These are phyloP conservation scores for Coemansia sp. DNA, from an alignment of 192 early-diverging fungal genomes.

Conservation along the genomic window DNA sequence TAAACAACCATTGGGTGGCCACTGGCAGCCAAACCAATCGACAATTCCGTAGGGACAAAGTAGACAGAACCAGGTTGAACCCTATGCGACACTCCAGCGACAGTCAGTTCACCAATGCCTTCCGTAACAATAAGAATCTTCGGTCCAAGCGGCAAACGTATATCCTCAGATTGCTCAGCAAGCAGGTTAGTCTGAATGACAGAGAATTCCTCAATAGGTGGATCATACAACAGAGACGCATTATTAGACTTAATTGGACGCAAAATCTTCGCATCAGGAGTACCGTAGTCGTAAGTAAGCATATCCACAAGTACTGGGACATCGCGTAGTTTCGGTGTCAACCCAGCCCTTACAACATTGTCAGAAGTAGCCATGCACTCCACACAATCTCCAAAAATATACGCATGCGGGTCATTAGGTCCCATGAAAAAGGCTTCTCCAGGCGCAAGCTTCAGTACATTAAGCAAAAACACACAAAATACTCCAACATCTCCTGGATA, in stretches of 20 bases:
- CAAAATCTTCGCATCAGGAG: slow-evolving; percentile 80
- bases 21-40: not conserved
- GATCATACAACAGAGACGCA: slow-evolving; percentile 80
- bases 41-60: slow-evolving; percentile 67
- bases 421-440: slow-evolving; percentile 94
- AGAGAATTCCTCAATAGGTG: slow-evolving; percentile 94
- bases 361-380: slow-evolving; percentile 99
- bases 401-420: slow-evolving; percentile 96
- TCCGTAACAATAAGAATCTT: slow-evolving; percentile 81
- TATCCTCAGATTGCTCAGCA: slow-evolving; percentile 49
- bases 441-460: slow-evolving; percentile 74
- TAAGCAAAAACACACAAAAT: slow-evolving; percentile 87
- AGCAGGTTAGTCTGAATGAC: slow-evolving; percentile 66
- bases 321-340: slow-evolving; percentile 92
- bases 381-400: slow-evolving; percentile 92
- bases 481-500: slow-evolving; percentile 90
- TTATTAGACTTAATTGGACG: slow-evolving; percentile 55
- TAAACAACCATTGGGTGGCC: slow-evolving; percentile 9
- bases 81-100: slow-evolving; percentile 25
- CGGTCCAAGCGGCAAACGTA: slow-evolving; percentile 72
- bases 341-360: slow-evolving; percentile 94
- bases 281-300: slow-evolving; percentile 86
- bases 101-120: slow-evolving; percentile 62
- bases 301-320: slow-evolving; percentile 85
- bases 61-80: slow-evolving; percentile 72